phyloP scores from a whole-genome alignment of 2,329 filamentous ascomycete genomes.

The Cladosporium cucumerinum region DNA sequence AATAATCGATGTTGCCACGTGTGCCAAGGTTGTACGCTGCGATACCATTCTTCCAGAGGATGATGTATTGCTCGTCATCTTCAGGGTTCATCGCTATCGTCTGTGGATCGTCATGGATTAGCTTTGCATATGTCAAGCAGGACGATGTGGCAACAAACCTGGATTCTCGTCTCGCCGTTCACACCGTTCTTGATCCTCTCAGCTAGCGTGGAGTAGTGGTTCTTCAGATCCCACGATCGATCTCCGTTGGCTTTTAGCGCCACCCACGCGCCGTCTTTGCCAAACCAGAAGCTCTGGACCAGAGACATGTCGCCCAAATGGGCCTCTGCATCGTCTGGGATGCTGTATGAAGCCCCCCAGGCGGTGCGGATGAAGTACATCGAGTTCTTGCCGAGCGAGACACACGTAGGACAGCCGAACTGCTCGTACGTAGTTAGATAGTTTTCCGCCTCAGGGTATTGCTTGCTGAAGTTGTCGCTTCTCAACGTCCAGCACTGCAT shows the following conservation, averaged over 20 bases:
- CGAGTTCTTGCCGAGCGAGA: constrained; percentile 3
- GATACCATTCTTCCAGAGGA: constrained; percentile 13
- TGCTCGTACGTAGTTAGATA: constrained; percentile 12
- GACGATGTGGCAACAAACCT: neutral
- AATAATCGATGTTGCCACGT: neutral
- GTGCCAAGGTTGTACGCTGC: constrained; percentile 11
- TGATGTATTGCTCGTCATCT: constrained; percentile 9
- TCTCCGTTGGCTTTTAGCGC: constrained; percentile 7
- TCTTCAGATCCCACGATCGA: constrained; percentile 14
- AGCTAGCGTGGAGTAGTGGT: neutral
- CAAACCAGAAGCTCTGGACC: constrained; percentile 21
- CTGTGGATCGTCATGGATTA: neutral
- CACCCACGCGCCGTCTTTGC: constrained; percentile 18
- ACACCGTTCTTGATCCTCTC: constrained; percentile 10
- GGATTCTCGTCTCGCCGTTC: constrained; percentile 4
- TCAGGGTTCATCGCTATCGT: constrained; percentile 14
- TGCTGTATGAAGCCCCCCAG: constrained; percentile 13
- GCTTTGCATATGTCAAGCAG: neutral
- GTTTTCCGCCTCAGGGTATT: constrained; percentile 7
- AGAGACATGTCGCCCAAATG: constrained; percentile 8
- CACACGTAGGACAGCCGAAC: constrained; percentile 14
- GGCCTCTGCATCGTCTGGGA: constrained; percentile 4
- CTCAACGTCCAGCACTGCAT: constrained; percentile 12
- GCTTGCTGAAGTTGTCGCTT: constrained; percentile 6
- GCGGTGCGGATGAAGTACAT: constrained; percentile 14